Evolutionary conservation across 2,329 filamentous ascomycete genomes (phyloP), one percentile per base, ranked within the genome.

Genomic region (Leptodontidium sp.): DNA sequence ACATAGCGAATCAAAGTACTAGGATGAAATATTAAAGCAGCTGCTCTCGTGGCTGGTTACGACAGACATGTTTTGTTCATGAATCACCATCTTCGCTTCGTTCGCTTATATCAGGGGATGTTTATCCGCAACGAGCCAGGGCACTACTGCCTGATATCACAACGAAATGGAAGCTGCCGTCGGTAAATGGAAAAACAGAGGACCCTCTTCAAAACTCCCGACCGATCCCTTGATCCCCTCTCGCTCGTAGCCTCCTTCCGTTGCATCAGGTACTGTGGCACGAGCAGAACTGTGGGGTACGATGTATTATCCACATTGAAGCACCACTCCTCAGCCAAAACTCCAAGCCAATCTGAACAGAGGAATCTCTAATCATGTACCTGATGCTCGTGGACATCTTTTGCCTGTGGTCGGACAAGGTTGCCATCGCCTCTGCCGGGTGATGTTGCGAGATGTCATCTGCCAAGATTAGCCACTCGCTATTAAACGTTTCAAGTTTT

Each of bases 381-480:
- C 35, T 21, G n/a, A 8, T 15, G 35, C 17, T n/a, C 17, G n/a
- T 35, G 17, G 17, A 24, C 11, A 24, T 40, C 17, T 58, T 40
- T 58, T 40, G 35, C 35, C 55, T 58, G 32, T 40, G 29, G 29
- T 32, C 29, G 29, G 29, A 32, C 29, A 57, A 38, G 12, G 32
- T n/a, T 40, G 35, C 17, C n/a, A 40, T 58, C 32, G 55, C 35
- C 32, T 40, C 55, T 24, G n/a, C 55, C 35, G 35, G 55, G 32
- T 58, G 35, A 14, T 17, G n/a, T 40, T 40, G n/a, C 55, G 45
- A 6, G 14, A 40, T 15, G 21, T 40, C 55, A 58, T 35, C 32
- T 58, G 55, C 55, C 35, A 58, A 58, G 55, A 24, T 58, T 58
- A 40, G 35, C 55, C 55, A 40, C 35, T 21, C 17, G 21, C 32